Evolutionary conservation across 139 green algal species (phyloP).

Genomic region (Mesotaenium endlicherianum): DNA sequence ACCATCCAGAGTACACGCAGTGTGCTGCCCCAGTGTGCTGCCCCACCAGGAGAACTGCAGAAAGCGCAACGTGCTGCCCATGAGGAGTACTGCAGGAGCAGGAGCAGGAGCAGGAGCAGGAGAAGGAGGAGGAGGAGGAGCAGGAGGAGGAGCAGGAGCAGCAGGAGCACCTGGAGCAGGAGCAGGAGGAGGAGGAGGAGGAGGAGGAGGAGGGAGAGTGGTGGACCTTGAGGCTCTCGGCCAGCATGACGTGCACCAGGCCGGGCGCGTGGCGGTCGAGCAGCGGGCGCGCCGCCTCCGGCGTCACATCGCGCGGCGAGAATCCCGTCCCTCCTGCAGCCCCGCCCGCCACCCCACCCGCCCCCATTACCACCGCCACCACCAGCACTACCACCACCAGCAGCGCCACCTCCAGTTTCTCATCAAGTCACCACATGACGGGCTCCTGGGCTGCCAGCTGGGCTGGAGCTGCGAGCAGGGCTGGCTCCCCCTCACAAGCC

Average conservation of each 20-base stretch:
- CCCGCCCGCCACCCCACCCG: background rate
- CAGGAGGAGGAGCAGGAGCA: background rate
- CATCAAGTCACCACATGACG: background rate
- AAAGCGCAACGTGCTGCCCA: too few species aligned
- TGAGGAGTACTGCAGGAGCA: too few species aligned
- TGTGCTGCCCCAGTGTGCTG: background rate
- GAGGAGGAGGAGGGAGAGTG: too few species aligned
- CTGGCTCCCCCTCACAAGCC: too few species aligned
- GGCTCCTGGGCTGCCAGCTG: background rate
- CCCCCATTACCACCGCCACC: background rate
- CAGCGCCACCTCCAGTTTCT: background rate
- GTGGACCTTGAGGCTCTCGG: constrained; percentile 46
- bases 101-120: background rate
- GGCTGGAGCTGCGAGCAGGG: too few species aligned
- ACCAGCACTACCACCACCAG: background rate
- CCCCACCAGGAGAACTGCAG: background rate
- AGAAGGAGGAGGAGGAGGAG: background rate
- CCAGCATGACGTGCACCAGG: constrained; percentile 39
- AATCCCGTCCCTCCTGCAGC: constrained; percentile 48
- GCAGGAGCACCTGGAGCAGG: background rate
- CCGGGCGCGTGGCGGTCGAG: constrained; percentile 43
- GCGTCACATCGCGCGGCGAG: constrained; percentile 46
- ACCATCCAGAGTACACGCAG: background rate
- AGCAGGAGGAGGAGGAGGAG: background rate
- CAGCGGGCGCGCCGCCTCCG: constrained; percentile 38